phyloP scores from a whole-genome alignment of 257 asterid genomes.

The Scutellaria minor region DNA sequence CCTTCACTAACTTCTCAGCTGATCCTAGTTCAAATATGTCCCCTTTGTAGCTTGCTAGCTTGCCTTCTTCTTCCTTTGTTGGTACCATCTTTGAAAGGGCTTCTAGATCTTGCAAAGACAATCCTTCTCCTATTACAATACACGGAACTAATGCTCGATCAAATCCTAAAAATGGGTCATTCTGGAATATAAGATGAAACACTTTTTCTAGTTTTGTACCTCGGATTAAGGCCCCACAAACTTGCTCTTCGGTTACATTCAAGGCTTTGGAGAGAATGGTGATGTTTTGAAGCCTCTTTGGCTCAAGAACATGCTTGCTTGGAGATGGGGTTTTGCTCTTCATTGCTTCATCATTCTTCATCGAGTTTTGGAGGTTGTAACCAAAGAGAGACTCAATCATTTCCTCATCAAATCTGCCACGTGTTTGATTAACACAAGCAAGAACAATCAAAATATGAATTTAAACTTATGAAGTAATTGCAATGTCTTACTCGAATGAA shows the following conservation, averaged over 20 bases:
- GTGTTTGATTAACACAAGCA: constrained; percentile 28
- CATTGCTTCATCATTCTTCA: constrained; percentile 57
- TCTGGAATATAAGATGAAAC: background rate
- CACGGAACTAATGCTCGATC: background rate
- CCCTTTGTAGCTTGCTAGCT: constrained; percentile 76
- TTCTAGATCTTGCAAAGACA: constrained; percentile 85
- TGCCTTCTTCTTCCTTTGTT: constrained; percentile 80
- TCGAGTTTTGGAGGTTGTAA: constrained; percentile 72
- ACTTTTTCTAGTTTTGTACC: constrained; percentile 43
- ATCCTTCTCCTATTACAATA: constrained; percentile 68
- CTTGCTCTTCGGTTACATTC: constrained; percentile 76
- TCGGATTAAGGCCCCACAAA: constrained; percentile 70
- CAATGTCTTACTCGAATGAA: constrained; percentile 81
- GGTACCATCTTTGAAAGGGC: constrained; percentile 89
- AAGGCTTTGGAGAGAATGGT: constrained; percentile 90
- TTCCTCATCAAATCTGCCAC: constrained; percentile 85
- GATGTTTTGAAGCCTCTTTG: constrained; percentile 90
- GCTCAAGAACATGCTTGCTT: constrained; percentile 87
- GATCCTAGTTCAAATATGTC: constrained; percentile 69
- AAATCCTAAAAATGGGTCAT: background rate
- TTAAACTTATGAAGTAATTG: background rate
- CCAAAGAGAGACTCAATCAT: constrained; percentile 94
- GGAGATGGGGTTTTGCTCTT: constrained; percentile 89
- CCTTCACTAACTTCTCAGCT: constrained; percentile 81
- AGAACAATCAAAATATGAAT: constrained; percentile 8